phyloP scores from a whole-genome alignment of 495 filamentous ascomycete species.

The Tuber brumale region DNA sequence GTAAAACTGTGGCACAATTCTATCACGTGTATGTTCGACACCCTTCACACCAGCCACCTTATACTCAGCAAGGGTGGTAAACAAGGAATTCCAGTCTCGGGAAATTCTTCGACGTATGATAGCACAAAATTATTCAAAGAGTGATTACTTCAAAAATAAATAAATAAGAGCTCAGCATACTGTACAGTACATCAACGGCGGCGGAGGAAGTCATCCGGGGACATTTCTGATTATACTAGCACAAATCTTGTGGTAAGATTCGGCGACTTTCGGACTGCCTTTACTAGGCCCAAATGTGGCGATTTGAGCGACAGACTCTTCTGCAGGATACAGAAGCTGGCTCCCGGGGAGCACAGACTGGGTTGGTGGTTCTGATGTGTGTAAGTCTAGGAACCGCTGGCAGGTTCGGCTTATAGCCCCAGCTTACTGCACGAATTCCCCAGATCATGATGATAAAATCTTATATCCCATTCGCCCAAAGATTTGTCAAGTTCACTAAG shows the following conservation, averaged over 20 bases:
- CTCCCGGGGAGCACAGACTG: too few species aligned
- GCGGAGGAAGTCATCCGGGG: conserved; percentile 53
- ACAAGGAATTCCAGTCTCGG: too few species aligned
- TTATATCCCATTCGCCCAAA: conserved; percentile 64
- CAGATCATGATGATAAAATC: conserved; percentile 71
- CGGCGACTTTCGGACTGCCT: conserved; percentile 72
- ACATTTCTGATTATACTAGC: conserved; percentile 49
- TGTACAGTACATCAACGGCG: conserved; percentile 64
- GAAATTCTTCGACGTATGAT: too few species aligned
- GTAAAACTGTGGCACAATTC: conserved; percentile 93
- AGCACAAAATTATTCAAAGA: conserved; percentile 4
- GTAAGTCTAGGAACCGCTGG: conserved; percentile 42
- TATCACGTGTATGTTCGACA: conserved; percentile 95
- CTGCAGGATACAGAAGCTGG: too few species aligned
- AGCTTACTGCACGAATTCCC: conserved; percentile 57
- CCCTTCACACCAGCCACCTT: conserved; percentile 80
- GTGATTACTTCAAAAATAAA: neutral
- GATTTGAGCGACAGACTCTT: conserved; percentile 72
- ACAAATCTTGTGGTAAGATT: conserved; percentile 69
- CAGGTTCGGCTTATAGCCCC: conserved; percentile 48
- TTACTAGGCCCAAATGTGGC: conserved; percentile 83
- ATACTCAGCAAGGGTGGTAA: conserved; percentile 84
- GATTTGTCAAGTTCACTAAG: conserved; percentile 79
- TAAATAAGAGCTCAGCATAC: conserved; percentile 10
- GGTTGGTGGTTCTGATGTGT: too few species aligned